phyloP scores from a whole-genome alignment of 1,284 basidiomycete genomes.

The Rhodotorula glutinis region DNA sequence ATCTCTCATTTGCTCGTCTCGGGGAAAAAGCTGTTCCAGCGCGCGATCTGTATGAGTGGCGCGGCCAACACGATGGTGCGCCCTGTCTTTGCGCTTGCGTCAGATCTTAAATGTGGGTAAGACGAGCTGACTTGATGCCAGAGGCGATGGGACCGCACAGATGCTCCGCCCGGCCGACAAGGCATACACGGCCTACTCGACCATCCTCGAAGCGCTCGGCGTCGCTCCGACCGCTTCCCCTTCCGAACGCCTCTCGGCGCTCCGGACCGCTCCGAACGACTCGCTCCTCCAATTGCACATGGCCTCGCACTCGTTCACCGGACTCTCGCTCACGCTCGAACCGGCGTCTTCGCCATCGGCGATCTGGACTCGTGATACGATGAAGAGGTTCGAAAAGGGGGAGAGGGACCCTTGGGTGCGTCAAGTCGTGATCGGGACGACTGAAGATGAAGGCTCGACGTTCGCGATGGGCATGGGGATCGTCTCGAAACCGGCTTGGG shows the following conservation, averaged over 20 bases:
- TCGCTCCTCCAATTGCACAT: conserved; percentile 22
- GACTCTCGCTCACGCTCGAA: conserved; percentile 29
- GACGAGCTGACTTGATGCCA: neutral
- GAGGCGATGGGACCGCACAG: too few relatives aligned
- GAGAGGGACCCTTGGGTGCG: conserved; percentile 33
- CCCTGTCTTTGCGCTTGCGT: too few relatives aligned
- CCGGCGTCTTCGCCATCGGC: neutral
- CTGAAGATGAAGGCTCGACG: conserved; percentile 30
- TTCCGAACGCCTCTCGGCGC: conserved; percentile 11
- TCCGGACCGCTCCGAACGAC: conserved; percentile 11
- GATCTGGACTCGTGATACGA: conserved; percentile 21
- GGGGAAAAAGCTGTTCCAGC: conserved; percentile 28
- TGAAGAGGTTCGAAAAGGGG: conserved; percentile 14
- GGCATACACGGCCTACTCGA: conserved; percentile 24
- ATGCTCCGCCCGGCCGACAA: conserved; percentile 17
- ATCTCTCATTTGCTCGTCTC: conserved; percentile 29
- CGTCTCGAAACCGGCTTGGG: conserved; percentile 8
- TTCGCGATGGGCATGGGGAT: conserved; percentile 26
- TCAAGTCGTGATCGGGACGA: conserved; percentile 24
- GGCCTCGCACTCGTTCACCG: conserved; percentile 12
- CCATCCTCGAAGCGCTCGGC: conserved; percentile 20
- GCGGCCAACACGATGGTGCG: conserved; percentile 30
- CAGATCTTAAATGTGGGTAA: neutral
- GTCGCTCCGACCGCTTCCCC: conserved; percentile 1
- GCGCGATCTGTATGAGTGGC: conserved; percentile 33